phyloP scores from a whole-genome alignment of 2,329 filamentous ascomycete species.

The Xylariales sp. region DNA sequence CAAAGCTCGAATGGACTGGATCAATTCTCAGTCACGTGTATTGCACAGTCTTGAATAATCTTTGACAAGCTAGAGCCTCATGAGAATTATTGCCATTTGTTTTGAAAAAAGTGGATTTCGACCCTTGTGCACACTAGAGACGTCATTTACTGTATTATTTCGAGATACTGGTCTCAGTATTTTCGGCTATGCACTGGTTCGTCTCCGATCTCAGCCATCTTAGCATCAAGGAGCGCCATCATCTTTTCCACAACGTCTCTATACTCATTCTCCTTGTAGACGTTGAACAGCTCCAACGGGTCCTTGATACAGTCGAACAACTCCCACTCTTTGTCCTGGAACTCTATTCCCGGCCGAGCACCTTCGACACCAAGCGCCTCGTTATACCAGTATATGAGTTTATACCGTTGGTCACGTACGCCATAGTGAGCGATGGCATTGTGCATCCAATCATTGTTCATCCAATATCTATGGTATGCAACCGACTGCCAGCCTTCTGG shows the following conservation, averaged over 20 bases:
- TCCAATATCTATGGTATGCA: conserved; percentile 53
- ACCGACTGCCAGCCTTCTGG: conserved; percentile 44
- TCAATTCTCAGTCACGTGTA: too few relatives aligned
- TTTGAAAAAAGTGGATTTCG: too few relatives aligned
- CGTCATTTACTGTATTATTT: too few relatives aligned
- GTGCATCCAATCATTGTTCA: conserved; percentile 48
- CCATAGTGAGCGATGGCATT: conserved; percentile 49
- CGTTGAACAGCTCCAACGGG: conserved; percentile 44
- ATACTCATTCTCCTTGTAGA: conserved; percentile 34
- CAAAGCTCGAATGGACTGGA: too few relatives aligned
- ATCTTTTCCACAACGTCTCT: conserved; percentile 31
- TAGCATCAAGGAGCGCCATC: conserved; percentile 36
- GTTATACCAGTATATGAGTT: conserved; percentile 54
- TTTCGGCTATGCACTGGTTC: conserved; percentile 33
- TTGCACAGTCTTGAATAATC: too few relatives aligned
- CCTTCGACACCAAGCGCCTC: conserved; percentile 41
- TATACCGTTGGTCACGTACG: conserved; percentile 45
- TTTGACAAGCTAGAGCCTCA: too few relatives aligned
- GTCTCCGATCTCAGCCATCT: conserved; percentile 50
- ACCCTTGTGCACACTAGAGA: too few relatives aligned
- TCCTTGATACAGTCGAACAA: conserved; percentile 48
- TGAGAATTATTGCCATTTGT: too few relatives aligned
- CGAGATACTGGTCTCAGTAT: too few relatives aligned
- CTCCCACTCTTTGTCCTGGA: conserved; percentile 46
- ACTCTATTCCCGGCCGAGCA: conserved; percentile 30